Evolutionary conservation across 805 yeast genomes (phyloP), one percentile per base, ranked within the genome.

Genomic region (Metschnikowia cubensis): DNA sequence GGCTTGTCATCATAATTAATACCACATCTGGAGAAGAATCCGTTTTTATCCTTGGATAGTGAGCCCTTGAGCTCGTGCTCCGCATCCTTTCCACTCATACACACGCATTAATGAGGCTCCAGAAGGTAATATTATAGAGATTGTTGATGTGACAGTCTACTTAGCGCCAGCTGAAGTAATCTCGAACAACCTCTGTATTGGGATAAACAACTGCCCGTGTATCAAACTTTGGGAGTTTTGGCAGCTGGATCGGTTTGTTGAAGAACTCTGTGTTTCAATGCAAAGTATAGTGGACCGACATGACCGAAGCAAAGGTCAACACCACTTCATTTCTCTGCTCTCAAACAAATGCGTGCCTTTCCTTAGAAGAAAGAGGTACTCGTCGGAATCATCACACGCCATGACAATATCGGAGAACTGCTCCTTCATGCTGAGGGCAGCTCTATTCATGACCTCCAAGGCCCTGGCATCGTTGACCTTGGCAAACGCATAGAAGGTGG

Each of bases 91-190:
- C 95, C 82, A 0, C 85, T 77, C 67, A 87, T 50, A 0, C 84
- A 15, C 94, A 90, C 53, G 78, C 74, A 17, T 72, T 63, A 0
- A 94, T 92, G 59, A 94, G 73, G 5, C 82, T 74, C 99, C 99
- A 94, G 64, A 94, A 94, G 0, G 89, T 74, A 0, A 99, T 94
- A 63, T 94, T 94, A 72, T 92, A 94, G 52, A 94, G 68, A 65
- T 94, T 94, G 66, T 94, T 94, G 49, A 94, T 94, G 69, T 94
- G 99, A 46, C 94, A 94, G 64, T 94, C 99, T 1, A 85, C 98
- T 63, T 89, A 97, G 57, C 99, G 77, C 99, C 99, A 94, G 50
- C 87, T 73, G 55, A 94, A 79, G 63, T 94, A 94, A 65, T 92
- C 98, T 49, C 88, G 74, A 1, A 92, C 73, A 1, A 73, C 69